phyloP scores from a whole-genome alignment of 2,329 filamentous ascomycete species.

The Metarhizium guizhouense region DNA sequence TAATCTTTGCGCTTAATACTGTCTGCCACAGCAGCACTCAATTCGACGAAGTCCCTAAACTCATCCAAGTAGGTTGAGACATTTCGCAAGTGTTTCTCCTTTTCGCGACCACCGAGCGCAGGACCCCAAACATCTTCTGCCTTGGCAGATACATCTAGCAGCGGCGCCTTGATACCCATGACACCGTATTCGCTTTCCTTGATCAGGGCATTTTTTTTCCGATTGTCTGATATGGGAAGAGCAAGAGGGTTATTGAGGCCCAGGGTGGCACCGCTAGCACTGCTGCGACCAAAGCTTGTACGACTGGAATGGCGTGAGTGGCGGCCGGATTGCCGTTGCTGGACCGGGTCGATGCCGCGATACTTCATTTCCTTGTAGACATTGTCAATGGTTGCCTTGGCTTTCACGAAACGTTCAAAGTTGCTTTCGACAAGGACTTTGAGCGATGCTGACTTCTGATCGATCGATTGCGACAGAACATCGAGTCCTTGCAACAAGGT shows the following conservation, averaged over 20 bases:
- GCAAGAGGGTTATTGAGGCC: conserved; percentile 29
- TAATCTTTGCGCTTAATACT: conserved; percentile 88
- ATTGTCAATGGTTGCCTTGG: conserved; percentile 96
- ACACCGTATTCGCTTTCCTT: conserved; percentile 93
- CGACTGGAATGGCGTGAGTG: conserved; percentile 63
- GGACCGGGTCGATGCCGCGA: conserved; percentile 45
- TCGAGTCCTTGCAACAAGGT: conserved; percentile 74
- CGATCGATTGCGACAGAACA: conserved; percentile 81
- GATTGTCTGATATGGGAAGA: conserved; percentile 40
- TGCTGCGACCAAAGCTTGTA: conserved; percentile 52
- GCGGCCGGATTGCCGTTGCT: conserved; percentile 28
- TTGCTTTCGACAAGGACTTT: conserved; percentile 96
- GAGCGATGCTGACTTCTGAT: conserved; percentile 93
- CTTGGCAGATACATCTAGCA: conserved; percentile 85
- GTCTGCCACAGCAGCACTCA: conserved; percentile 68
- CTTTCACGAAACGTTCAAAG: conserved; percentile 94
- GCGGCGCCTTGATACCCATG: conserved; percentile 75
- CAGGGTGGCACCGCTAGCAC: conserved; percentile 24
- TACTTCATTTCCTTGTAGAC: conserved; percentile 98
- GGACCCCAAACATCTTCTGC: conserved; percentile 97
- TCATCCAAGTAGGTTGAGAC: conserved; percentile 68
- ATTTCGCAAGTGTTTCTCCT: conserved; percentile 76
- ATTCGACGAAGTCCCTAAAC: conserved; percentile 73
- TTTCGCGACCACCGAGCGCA: conserved; percentile 80
- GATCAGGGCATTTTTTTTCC: conserved; percentile 79